These are phyloP conservation scores for Taiwanofungus camphoratus DNA, from an alignment of 1,284 basidiomycete species.

Conservation along the genomic window DNA sequence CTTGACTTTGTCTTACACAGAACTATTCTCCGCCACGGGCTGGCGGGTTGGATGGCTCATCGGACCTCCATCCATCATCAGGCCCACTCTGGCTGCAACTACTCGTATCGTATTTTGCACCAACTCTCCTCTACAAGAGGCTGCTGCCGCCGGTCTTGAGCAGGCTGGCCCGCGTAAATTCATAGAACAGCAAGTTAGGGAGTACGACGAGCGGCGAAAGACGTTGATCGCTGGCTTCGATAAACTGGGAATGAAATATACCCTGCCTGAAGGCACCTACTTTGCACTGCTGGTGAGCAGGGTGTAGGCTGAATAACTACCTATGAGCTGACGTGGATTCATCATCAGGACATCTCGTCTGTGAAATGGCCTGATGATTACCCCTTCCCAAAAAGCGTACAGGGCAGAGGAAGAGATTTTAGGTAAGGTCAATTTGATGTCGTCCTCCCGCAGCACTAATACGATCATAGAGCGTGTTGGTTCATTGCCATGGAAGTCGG, in stretches of 20 bases:
- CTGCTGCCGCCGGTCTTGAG: conserved; percentile 82
- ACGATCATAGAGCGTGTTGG: conserved; percentile 68
- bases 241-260: conserved; percentile 81
- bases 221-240: conserved; percentile 80
- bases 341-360: conserved; percentile 68
- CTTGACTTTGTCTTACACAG: conserved; percentile 35
- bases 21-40: conserved; percentile 96
- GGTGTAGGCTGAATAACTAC: not conserved
- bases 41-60: conserved; percentile 98
- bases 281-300: conserved; percentile 76
- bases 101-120: conserved; percentile 95
- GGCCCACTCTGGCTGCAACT: conserved; percentile 83
- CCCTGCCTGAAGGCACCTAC: conserved; percentile 84
- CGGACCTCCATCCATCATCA: conserved; percentile 79
- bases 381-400: conserved; percentile 70
- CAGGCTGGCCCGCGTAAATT: conserved; percentile 69
- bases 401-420: conserved; percentile 86
- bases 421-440: conserved; percentile 35
- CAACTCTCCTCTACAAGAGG: conserved; percentile 91
- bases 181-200: conserved; percentile 72
- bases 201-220: conserved; percentile 80
- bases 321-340: not conserved
- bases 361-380: conserved; percentile 83
- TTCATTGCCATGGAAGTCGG: conserved; percentile 86
- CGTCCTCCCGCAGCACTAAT: conserved; percentile 11